Conservation (phyloP, 306 rosid genomes). For the Acacia crassicarpa region DNA sequence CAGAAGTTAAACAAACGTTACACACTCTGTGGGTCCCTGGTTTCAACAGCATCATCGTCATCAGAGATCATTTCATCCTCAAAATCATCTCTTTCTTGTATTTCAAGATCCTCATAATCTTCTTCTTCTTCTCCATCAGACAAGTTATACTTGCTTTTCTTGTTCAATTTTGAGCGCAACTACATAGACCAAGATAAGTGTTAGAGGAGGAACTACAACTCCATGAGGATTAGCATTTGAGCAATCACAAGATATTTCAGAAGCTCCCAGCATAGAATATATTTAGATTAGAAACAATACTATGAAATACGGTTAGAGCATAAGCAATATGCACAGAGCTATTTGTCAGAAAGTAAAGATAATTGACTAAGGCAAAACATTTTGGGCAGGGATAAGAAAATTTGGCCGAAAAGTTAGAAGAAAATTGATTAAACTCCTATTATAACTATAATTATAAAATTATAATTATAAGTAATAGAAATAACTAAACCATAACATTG, state of each 20-base stretch:
- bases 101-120: conserved; percentile 56
- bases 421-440: background rate
- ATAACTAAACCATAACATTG: background rate
- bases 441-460: background rate
- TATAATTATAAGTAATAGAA: no score
- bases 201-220: background rate
- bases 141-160: conserved; percentile 78
- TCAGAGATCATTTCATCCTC: conserved; percentile 65
- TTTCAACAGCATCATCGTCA: conserved; percentile 39
- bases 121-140: conserved; percentile 72
- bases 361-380: background rate
- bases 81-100: conserved; percentile 71
- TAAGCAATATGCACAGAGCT: background rate
- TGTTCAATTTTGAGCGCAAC: conserved; percentile 65
- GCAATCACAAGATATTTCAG: conserved; percentile 5
- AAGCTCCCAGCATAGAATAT: background rate
- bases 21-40: conserved; percentile 39
- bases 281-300: background rate
- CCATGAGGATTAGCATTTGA: background rate
- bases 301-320: background rate
- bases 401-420: background rate
- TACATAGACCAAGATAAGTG: conserved; percentile 20
- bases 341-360: background rate
- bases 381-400: background rate
- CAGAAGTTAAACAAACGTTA: conserved; percentile 9